Base-by-base conservation (phyloP, 208 protist species). In the Trypanosoma platydactyli region DNA sequence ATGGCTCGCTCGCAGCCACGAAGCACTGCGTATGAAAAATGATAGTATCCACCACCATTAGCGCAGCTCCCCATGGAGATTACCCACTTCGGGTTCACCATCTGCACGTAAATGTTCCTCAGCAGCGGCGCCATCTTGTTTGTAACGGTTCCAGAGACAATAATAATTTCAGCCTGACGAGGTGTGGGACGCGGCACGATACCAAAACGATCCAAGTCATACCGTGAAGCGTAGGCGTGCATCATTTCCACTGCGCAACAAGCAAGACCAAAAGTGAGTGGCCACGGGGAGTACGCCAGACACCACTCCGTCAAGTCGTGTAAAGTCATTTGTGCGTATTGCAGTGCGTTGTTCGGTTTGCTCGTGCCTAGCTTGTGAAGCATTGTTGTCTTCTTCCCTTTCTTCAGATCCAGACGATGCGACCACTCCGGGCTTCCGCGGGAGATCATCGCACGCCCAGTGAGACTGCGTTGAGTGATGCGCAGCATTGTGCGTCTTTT, bases 121-220 rank as follows among this genome's bases (percentile, higher is more conserved):
- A 99, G 81, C n/a, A 98, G 90, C 25, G 98, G 98, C 2, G 98
- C 98, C 98, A 99, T 99, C 75, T 99, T 99, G 81, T 99, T 99
- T 33, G 97, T 99, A 18, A 99, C 94, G 18, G 98, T 99, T 54
- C 98, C 98, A 0, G 97, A 98, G n/a, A 99, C 97, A 73, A 99
- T 99, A 77, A 99, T 99, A 56, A 98, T 94, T 76, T 99, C 97
- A 3, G 97, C 97, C 82, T 99, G 98, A 51, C 98, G 94, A 18
- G 92, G 92, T 18, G 88, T 93, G 1, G 96, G 88, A 50, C 97
- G 94, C 70, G 97, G 98, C 59, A 99, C 92, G 65, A 99, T 98
- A 75, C 98, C 98, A 68, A 98, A 98, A 42, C 98, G 90, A 87
- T 99, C 98, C 72, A 98, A 82, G 77, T 99, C 98, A 75, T 99